These are phyloP conservation scores for Magnusiomyces starmeri DNA, from an alignment of 1,139 yeast genomes.

Conservation along the genomic window DNA sequence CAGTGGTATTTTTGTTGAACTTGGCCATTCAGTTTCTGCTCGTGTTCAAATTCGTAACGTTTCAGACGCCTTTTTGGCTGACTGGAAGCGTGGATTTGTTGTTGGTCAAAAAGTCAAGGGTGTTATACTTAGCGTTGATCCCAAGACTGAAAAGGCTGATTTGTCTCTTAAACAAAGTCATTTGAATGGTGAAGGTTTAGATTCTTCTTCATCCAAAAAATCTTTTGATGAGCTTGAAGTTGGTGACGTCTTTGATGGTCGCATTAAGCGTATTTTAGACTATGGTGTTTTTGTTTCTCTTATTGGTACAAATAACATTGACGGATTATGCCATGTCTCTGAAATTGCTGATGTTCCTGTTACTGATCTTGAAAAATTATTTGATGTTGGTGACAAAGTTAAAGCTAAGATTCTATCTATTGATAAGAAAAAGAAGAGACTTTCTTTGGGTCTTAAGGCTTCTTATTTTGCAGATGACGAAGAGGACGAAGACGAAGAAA, in stretches of 20 bases:
- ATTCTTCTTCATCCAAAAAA: conserved; percentile 25
- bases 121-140: conserved; percentile 55
- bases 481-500: conserved; percentile 35
- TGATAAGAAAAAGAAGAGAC: conserved; percentile 58
- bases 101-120: conserved; percentile 72
- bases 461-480: conserved; percentile 58
- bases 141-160: conserved; percentile 49
- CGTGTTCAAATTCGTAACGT: conserved; percentile 76
- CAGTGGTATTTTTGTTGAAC: conserved; percentile 70
- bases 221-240: conserved; percentile 54
- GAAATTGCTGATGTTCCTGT: conserved; percentile 73
- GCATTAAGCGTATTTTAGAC: conserved; percentile 64
- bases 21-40: conserved; percentile 68
- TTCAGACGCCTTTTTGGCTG: conserved; percentile 72
- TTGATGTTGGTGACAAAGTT: conserved; percentile 84
- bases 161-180: conserved; percentile 79
- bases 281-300: conserved; percentile 86
- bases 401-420: conserved; percentile 69
- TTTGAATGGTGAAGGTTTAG: conserved; percentile 51
- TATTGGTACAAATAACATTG: conserved; percentile 64
- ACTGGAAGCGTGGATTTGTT: conserved; percentile 76
- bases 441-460: conserved; percentile 90
- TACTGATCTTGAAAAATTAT: conserved; percentile 47
- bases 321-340: conserved; percentile 83
- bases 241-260: conserved; percentile 72